phyloP scores from a whole-genome alignment of 2,329 filamentous ascomycete genomes.

The Xylaria sp. region DNA sequence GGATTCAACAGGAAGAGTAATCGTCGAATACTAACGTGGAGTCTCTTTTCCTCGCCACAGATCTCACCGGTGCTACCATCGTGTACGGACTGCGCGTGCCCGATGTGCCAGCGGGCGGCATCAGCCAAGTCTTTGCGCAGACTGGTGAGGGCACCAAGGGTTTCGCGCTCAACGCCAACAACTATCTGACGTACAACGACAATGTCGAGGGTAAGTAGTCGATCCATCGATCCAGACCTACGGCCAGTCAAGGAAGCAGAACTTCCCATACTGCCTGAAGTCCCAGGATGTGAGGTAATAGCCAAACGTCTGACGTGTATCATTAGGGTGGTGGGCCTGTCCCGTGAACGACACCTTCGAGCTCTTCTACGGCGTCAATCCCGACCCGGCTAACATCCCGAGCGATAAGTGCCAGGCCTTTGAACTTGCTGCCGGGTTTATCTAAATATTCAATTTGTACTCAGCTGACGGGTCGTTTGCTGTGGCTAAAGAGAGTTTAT shows the following conservation, averaged over 20 bases:
- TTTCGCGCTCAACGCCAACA: constrained; percentile 31
- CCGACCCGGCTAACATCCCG: constrained; percentile 26
- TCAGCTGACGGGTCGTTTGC: no score
- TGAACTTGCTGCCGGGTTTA: constrained; percentile 13
- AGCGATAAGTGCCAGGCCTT: constrained; percentile 23
- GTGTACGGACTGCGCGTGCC: constrained; percentile 36
- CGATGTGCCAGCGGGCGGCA: constrained; percentile 29
- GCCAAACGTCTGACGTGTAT: neutral
- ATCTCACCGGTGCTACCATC: constrained; percentile 18
- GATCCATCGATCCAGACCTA: no score
- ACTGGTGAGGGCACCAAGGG: constrained; percentile 34
- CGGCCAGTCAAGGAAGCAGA: neutral
- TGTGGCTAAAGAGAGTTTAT: no score
- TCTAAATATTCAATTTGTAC: neutral
- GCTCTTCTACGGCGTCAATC: constrained; percentile 40
- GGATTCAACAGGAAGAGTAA: neutral
- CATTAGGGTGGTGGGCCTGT: constrained; percentile 43
- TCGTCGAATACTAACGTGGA: neutral
- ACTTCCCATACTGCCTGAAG: neutral
- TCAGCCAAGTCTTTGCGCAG: constrained; percentile 36
- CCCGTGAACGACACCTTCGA: constrained; percentile 38
- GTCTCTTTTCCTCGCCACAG: neutral
- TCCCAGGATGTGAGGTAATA: neutral
- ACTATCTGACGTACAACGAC: constrained; percentile 36
- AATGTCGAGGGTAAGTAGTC: constrained; percentile 22